phyloP scores from a whole-genome alignment of 768 basidiomycete genomes.

The Lactifluus piperatus region DNA sequence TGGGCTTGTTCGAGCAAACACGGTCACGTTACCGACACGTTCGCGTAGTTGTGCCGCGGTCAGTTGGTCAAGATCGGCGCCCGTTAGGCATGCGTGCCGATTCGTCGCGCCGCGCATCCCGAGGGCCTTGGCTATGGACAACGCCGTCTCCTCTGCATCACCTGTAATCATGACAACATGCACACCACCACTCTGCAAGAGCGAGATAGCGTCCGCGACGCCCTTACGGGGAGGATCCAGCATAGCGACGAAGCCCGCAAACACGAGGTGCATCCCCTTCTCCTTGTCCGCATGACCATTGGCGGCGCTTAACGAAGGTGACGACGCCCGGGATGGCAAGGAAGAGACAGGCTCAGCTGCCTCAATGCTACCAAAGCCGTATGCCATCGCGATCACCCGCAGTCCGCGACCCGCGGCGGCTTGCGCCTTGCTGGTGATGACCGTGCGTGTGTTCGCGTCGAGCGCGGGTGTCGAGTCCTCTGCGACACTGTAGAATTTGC shows the following conservation, averaged over 20 bases:
- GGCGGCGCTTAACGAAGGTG: slow-evolving; percentile 22
- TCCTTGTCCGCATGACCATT: slow-evolving; percentile 30
- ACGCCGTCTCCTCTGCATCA: slow-evolving; percentile 84
- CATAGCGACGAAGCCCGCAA: slow-evolving; percentile 94
- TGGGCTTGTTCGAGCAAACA: slow-evolving; percentile 94
- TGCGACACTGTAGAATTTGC: slow-evolving; percentile 83
- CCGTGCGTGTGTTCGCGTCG: slow-evolving; percentile 55
- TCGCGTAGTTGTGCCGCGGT: slow-evolving; percentile 74
- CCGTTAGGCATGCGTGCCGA: slow-evolving; percentile 34
- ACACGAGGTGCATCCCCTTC: slow-evolving; percentile 50
- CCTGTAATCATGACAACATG: slow-evolving; percentile 99
- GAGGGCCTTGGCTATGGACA: slow-evolving; percentile 80
- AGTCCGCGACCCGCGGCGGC: slow-evolving; percentile 67
- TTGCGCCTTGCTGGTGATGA: slow-evolving; percentile 65
- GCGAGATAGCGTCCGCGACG: slow-evolving; percentile 79
- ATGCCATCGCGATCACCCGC: slow-evolving; percentile 88
- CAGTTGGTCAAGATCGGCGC: slow-evolving; percentile 69
- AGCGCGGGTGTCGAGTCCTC: slow-evolving; percentile 83
- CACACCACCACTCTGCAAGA: slow-evolving; percentile 78
- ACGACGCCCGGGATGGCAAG: slow-evolving; percentile 21
- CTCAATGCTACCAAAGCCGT: slow-evolving; percentile 60
- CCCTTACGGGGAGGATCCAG: slow-evolving; percentile 89
- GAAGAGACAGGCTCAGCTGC: slow-evolving; percentile 15
- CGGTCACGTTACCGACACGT: slow-evolving; percentile 69
- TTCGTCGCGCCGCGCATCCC: slow-evolving; percentile 60